These are phyloP conservation scores for Chloranthus sessilifolius DNA, from an alignment of 164 flowering plant species.

Conservation along the genomic window DNA sequence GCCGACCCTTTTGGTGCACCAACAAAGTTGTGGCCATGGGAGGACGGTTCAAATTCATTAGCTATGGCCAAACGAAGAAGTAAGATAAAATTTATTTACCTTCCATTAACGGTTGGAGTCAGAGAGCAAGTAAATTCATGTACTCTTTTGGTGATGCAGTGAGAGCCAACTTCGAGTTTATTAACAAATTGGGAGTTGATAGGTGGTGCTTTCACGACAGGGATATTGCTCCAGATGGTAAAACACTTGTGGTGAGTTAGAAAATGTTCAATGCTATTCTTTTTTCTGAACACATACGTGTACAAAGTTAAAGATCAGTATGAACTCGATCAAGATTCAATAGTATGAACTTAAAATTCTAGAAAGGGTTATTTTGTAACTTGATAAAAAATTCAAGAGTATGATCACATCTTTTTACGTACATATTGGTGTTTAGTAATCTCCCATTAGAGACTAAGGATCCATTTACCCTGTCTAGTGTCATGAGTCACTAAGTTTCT, in stretches of 20 bases:
- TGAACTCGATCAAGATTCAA: not conserved
- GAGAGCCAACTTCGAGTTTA: constrained; percentile 96
- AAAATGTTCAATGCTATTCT: not conserved
- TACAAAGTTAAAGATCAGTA: not conserved
- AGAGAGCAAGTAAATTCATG: not conserved
- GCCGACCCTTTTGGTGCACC: constrained; percentile 90
- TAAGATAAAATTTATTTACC: constrained; percentile 25
- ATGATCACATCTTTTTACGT: too few relatives aligned
- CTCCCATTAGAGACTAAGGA: too few relatives aligned
- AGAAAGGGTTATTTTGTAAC: too few relatives aligned
- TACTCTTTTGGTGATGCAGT: constrained; percentile 35
- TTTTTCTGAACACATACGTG: not conserved
- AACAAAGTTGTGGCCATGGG: constrained; percentile 99
- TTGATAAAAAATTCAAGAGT: too few relatives aligned
- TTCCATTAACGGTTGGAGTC: not conserved
- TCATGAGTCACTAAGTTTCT: too few relatives aligned
- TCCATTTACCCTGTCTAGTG: too few relatives aligned
- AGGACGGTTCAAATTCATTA: constrained; percentile 95
- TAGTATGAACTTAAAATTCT: too few relatives aligned
- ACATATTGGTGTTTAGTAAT: too few relatives aligned
- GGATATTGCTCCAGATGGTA: constrained; percentile 94
- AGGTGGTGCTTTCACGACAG: constrained; percentile 98
- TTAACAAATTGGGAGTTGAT: constrained; percentile 89
- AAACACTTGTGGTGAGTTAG: constrained; percentile 59
- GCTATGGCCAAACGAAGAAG: constrained; percentile 97